These are phyloP conservation scores for Cunninghamia lanceolata DNA, from an alignment of 75 land plant genomes.

Conservation along the genomic window DNA sequence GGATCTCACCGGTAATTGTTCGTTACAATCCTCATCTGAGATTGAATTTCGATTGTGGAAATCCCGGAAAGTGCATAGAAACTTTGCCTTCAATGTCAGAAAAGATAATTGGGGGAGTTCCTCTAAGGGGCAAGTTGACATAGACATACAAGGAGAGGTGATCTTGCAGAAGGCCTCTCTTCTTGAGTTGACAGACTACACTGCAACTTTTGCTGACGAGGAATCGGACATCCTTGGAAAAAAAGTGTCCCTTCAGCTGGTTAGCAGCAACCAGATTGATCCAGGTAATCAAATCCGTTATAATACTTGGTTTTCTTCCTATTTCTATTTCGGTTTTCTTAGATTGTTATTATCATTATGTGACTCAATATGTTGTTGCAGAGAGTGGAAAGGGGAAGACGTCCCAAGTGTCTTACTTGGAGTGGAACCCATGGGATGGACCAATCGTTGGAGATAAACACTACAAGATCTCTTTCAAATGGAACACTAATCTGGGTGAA, in stretches of 20 bases:
- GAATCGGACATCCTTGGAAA: neutral
- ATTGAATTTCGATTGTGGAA: neutral
- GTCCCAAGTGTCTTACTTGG: neutral
- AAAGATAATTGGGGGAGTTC: neutral
- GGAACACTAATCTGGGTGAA: constrained; percentile 8
- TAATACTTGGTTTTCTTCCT: neutral
- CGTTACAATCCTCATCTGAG: neutral
- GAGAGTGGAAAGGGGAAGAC: neutral
- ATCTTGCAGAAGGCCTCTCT: neutral
- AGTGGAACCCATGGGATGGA: constrained; percentile 10
- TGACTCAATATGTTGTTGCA: neutral
- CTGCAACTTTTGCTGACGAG: neutral
- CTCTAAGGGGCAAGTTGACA: neutral
- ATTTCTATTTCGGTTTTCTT: neutral
- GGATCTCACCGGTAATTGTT: neutral
- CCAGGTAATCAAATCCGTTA: neutral
- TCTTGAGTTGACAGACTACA: neutral
- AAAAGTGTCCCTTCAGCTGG: neutral
- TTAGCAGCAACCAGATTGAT: neutral
- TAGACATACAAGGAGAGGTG: neutral
- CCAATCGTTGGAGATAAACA: constrained; percentile 5
- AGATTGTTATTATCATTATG: neutral
- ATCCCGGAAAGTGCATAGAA: neutral
- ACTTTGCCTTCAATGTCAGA: neutral
- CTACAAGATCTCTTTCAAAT: constrained; percentile 3